Evolutionary conservation across 2,329 filamentous ascomycete genomes (phyloP), one percentile per base, ranked within the genome.

Genomic region (Fusarium sulawesiense): DNA sequence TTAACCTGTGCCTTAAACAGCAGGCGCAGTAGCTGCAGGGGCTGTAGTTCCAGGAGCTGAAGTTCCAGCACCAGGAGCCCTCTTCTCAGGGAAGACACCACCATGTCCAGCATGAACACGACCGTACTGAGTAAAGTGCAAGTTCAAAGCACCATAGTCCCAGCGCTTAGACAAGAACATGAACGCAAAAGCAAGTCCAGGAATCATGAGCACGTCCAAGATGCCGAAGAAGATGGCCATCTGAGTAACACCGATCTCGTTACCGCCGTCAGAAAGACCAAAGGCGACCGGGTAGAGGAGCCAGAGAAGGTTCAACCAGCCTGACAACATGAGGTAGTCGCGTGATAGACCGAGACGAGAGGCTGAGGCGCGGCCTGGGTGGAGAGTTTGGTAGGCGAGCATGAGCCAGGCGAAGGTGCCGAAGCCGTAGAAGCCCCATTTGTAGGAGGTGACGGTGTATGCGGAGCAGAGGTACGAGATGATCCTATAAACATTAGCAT

Each of bases 371-470:
- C 75, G 75, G 61, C 83, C 81, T 50, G 79, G 75, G 51, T 76
- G 68, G 30, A 86, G 68, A 4, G 82, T 85, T 66, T 80, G 81
- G 75, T 79, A 80, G 10, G 83, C 73, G 4, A 87, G 81, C 6
- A 82, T 44, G 23, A 77, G 71, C 78, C 86, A 85, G 41, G 84
- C 83, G 18, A 83, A 64, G 16, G 83, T 84, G 67, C 85, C 86
- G 60, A 87, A 86, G 66, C 78, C 82, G 73, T 79, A 88, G 80
- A 87, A 88, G 8, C 86, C 87, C 86, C 86, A 88, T 77, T 87
- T 87, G 78, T 88, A 88, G 70, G 78, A 80, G 49, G 81, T 82
- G 9, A 73, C 61, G 6, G 84, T 86, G 76, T 82, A 84, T 55
- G 86, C 84, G 23, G 79, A 80, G 55, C 82, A 79, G 30, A 88